Percentiles rank a stretch among this genome's conserved stretches.
These are phyloP conservation scores for Fusarium graminum DNA, from an alignment of 2,329 filamentous ascomycete genomes.

Conservation along the genomic window DNA sequence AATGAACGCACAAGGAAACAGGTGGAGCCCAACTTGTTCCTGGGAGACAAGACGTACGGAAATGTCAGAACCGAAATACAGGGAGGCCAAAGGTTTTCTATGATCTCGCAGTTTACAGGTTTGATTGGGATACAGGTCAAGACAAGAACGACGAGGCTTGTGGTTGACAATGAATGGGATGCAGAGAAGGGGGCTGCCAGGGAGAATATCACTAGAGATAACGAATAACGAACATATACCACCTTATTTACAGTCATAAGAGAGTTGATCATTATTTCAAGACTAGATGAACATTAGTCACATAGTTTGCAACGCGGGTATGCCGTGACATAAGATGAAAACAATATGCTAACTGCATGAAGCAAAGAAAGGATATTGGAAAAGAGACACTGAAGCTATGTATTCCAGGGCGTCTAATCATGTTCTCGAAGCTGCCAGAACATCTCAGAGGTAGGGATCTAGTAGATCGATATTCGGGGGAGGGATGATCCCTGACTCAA, in stretches of 20 bases:
- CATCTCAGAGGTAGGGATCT: too few relatives aligned
- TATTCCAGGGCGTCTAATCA: too few relatives aligned
- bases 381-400: too few relatives aligned
- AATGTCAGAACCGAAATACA: conserved; percentile 52
- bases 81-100: conserved; percentile 44
- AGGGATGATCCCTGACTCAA: too few relatives aligned
- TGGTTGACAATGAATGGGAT: conserved; percentile 27
- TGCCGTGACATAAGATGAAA: too few relatives aligned
- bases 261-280: background rate
- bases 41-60: conserved; percentile 51
- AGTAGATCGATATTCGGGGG: too few relatives aligned
- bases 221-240: conserved; percentile 25
- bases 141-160: conserved; percentile 40
- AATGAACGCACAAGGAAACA: conserved; percentile 45
- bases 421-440: too few relatives aligned
- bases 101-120: conserved; percentile 43
- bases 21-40: conserved; percentile 42
- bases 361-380: too few relatives aligned
- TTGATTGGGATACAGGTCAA: conserved; percentile 44
- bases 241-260: conserved; percentile 2
- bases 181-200: conserved; percentile 23
- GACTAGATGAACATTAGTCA: background rate
- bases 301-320: too few relatives aligned
- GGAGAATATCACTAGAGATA: conserved; percentile 12
- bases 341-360: too few relatives aligned